Evolutionary conservation across 768 basidiomycete genomes (phyloP).

Genomic region (Amanita rubescens): DNA sequence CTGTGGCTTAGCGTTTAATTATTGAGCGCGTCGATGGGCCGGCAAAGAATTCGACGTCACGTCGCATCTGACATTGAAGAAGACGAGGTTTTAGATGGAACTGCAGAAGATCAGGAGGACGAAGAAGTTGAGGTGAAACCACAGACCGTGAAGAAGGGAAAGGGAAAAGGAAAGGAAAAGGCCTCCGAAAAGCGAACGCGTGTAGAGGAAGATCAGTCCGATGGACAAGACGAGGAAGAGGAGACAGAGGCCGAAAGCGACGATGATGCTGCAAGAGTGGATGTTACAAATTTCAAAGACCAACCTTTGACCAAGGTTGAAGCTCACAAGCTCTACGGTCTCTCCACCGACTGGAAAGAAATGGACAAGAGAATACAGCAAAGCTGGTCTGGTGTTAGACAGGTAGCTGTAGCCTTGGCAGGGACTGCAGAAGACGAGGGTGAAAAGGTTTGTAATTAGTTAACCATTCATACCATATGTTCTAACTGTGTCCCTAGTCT

Average conservation of each 20-base stretch:
- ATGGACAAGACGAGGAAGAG: constrained; percentile 17
- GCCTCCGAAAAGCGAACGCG: constrained; percentile 22
- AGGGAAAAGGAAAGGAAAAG: constrained; percentile 28
- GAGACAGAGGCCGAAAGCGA: constrained; percentile 26
- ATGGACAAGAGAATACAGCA: constrained; percentile 43
- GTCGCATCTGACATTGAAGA: constrained; percentile 60
- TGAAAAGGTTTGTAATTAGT: constrained; percentile 37
- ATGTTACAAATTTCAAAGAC: constrained; percentile 54
- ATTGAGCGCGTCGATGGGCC: constrained; percentile 30
- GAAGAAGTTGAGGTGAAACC: constrained; percentile 40
- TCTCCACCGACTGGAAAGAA: constrained; percentile 55
- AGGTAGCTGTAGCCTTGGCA: constrained; percentile 52
- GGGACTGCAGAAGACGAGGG: constrained; percentile 51
- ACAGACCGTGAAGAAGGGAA: constrained; percentile 26
- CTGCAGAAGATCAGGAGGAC: constrained; percentile 14
- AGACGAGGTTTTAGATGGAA: constrained; percentile 24
- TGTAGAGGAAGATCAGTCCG: constrained; percentile 13
- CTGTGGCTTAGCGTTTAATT: constrained; percentile 17
- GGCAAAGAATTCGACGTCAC: constrained; percentile 36
- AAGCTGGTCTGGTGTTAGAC: constrained; percentile 38
- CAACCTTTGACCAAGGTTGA: constrained; percentile 58
- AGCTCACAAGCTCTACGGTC: constrained; percentile 43
- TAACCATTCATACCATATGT: not conserved
- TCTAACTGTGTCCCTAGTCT: constrained; percentile 27
- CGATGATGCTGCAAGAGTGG: constrained; percentile 46